Conservation (phyloP, 2,329 filamentous ascomycete species). For the Colletotrichum sp. region DNA sequence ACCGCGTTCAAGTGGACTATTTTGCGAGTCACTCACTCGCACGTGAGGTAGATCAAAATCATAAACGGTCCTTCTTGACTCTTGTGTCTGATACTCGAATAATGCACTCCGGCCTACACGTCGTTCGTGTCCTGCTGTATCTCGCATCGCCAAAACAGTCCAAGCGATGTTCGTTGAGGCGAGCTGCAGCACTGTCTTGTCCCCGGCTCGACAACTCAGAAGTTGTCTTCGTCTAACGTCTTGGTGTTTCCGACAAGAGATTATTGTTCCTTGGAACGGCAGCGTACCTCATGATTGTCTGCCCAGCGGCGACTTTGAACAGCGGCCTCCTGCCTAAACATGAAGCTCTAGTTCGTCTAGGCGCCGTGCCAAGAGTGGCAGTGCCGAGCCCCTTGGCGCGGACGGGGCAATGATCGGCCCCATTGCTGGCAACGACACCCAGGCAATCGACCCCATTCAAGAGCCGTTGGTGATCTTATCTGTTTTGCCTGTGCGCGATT, state of each 20-base stretch:
- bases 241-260: not conserved
- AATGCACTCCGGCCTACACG: not conserved
- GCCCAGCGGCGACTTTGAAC: not conserved
- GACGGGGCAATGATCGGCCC: slow-evolving; percentile 5
- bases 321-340: not conserved
- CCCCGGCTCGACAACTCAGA: not conserved
- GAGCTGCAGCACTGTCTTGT: not conserved
- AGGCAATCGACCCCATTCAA: not conserved
- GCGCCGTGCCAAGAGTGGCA: slow-evolving; percentile 14
- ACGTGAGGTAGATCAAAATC: not conserved
- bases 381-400: slow-evolving; percentile 9
- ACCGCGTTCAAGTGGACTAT: not conserved
- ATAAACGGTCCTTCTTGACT: not conserved
- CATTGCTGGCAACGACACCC: not conserved
- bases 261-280: not conserved
- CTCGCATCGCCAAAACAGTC: not conserved
- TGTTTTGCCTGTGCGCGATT: not conserved
- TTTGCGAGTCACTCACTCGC: not conserved
- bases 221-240: not conserved
- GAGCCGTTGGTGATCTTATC: not conserved
- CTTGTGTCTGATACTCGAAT: not conserved
- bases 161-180: not conserved
- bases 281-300: not conserved
- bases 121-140: not conserved
- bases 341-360: slow-evolving; percentile 12